Conservation (phyloP, 176 grass and related monocot species). For the Chrysopogon serrulatus region DNA sequence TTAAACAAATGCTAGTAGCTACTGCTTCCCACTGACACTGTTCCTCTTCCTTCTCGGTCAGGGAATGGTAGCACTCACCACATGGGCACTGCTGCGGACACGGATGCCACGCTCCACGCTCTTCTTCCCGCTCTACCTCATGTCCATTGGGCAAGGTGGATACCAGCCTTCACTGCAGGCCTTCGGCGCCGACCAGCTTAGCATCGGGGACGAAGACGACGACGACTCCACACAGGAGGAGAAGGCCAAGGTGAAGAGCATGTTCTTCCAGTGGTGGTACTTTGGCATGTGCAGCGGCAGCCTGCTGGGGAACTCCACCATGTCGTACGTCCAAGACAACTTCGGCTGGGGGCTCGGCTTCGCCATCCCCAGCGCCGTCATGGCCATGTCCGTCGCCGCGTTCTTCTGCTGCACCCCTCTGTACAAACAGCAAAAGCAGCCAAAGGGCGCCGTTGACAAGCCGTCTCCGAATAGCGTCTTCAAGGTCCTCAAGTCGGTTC, state of each 20-base stretch:
- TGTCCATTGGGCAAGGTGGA: conserved; percentile 70
- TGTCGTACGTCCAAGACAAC: conserved; percentile 86
- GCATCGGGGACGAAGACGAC: conserved; percentile 30
- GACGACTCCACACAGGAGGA: conserved; percentile 21
- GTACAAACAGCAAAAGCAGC: conserved; percentile 42
- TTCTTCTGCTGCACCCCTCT: conserved; percentile 59
- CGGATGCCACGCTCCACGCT: conserved; percentile 68
- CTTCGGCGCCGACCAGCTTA: conserved; percentile 89
- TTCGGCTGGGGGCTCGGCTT: conserved; percentile 80
- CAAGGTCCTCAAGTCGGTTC: conserved; percentile 35
- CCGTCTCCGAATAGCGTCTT: conserved; percentile 17
- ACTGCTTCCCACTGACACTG: not conserved
- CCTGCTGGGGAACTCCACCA: conserved; percentile 76
- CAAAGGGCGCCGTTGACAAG: not conserved
- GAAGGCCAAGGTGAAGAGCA: conserved; percentile 56
- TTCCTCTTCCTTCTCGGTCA: not conserved
- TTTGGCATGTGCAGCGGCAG: conserved; percentile 88
- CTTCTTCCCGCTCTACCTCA: conserved; percentile 87
- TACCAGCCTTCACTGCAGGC: conserved; percentile 89
- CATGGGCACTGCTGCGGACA: conserved; percentile 59
- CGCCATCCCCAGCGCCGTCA: conserved; percentile 62
- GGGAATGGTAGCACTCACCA: conserved; percentile 60
- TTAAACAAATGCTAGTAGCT: not conserved
- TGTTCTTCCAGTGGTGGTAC: conserved; percentile 98
- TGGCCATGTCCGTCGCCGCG: conserved; percentile 55